Percentiles rank a stretch among this genome's conserved stretches.
Conservation (phyloP, 768 basidiomycete genomes). For the Filobasidium wieringae region DNA sequence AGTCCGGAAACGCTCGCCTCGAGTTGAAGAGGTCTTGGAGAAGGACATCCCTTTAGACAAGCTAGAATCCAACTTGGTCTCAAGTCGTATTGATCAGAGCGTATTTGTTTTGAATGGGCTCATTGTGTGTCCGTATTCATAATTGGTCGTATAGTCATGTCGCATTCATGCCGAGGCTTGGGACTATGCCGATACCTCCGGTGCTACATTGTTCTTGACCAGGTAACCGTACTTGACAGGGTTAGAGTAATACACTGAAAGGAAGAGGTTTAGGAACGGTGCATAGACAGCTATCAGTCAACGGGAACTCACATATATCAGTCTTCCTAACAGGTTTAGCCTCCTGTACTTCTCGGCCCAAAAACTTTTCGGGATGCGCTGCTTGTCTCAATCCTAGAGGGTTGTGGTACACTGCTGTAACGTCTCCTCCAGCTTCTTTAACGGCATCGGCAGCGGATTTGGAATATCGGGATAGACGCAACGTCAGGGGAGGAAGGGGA, state of each 20-base stretch:
- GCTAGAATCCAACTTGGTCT: too few species aligned
- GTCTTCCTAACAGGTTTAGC: slow-evolving; percentile 76
- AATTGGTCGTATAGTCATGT: too few species aligned
- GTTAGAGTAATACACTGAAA: slow-evolving; percentile 32
- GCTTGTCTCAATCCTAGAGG: slow-evolving; percentile 58
- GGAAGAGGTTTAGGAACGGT: not conserved
- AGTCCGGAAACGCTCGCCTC: too few species aligned
- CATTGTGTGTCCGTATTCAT: too few species aligned
- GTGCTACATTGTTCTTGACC: slow-evolving; percentile 19
- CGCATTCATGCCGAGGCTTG: too few species aligned
- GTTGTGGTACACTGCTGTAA: slow-evolving; percentile 88
- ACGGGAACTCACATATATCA: slow-evolving; percentile 56
- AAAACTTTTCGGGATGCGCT: slow-evolving; percentile 40
- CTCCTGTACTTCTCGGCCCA: slow-evolving; percentile 54
- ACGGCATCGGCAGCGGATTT: slow-evolving; percentile 74
- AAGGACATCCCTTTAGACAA: too few species aligned
- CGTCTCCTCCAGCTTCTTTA: slow-evolving; percentile 65
- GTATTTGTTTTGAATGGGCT: too few species aligned
- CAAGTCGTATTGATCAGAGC: too few species aligned
- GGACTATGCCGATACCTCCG: too few species aligned
- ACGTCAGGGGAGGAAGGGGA: slow-evolving; percentile 52
- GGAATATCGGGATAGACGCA: slow-evolving; percentile 73
- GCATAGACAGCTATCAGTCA: not conserved
- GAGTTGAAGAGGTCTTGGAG: too few species aligned
- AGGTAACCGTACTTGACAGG: slow-evolving; percentile 35